Evolutionary conservation across 345 rosid genomes (phyloP).

Genomic region (Populus deltoides): DNA sequence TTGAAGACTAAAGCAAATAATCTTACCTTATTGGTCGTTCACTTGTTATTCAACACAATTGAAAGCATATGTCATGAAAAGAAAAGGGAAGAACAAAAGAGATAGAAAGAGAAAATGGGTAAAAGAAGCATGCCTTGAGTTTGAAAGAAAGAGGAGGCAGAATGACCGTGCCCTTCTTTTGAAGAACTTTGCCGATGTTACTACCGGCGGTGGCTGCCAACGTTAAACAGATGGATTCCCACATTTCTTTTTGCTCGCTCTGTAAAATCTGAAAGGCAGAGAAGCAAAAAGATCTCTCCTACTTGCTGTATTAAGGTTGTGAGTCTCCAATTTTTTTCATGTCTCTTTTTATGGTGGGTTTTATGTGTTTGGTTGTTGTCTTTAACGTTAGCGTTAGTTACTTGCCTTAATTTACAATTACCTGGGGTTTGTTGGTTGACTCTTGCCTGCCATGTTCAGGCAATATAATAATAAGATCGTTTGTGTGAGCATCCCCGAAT

Average conservation of each 20-base stretch:
- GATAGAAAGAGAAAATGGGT: background rate
- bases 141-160: constrained; percentile 97
- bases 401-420: background rate
- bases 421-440: no score
- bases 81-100: background rate
- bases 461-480: no score
- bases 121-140: constrained; percentile 55
- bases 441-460: no score
- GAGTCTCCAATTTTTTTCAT: background rate
- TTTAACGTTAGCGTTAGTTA: background rate
- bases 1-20: background rate
- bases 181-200: constrained; percentile 91
- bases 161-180: constrained; percentile 94
- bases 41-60: background rate
- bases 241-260: constrained; percentile 38
- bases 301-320: background rate
- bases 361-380: background rate
- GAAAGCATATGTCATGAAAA: background rate
- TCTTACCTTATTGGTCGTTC: background rate
- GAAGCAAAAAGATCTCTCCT: background rate
- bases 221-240: constrained; percentile 87
- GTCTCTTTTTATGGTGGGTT: background rate
- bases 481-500: no score
- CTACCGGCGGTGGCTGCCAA: constrained; percentile 95
- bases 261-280: background rate